Evolutionary conservation across 345 rosid species (phyloP).

Genomic region (Passiflora organensis): DNA sequence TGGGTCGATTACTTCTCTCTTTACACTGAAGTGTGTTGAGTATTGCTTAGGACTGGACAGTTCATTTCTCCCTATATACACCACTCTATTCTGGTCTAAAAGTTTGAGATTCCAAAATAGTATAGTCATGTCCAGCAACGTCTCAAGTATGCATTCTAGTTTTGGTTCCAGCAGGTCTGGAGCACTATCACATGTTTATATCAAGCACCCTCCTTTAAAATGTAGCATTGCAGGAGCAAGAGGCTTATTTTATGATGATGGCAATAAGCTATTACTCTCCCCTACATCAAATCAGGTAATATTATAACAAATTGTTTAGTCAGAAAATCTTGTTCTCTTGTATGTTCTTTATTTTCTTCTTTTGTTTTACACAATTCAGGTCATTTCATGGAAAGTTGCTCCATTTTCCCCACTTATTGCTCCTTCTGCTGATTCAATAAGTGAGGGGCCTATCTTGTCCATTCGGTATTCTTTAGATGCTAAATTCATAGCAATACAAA

Average conservation of each 20-base stretch:
- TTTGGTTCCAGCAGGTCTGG: constrained; percentile 56
- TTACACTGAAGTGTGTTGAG: no score
- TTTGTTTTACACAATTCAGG: constrained; percentile 34
- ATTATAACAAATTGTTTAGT: constrained; percentile 7
- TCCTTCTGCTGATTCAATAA: constrained; percentile 66
- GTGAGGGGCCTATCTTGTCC: constrained; percentile 73
- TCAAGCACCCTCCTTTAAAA: constrained; percentile 61
- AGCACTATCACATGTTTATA: constrained; percentile 76
- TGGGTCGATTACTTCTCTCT: no score
- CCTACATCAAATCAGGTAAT: constrained; percentile 63
- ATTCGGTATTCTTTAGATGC: constrained; percentile 78
- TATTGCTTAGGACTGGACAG: neutral
- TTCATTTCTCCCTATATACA: constrained; percentile 1
- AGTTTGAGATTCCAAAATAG: constrained; percentile 15
- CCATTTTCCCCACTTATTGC: constrained; percentile 57
- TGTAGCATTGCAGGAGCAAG: constrained; percentile 65
- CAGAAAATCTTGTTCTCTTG: neutral
- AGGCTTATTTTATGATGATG: constrained; percentile 88
- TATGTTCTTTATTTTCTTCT: neutral
- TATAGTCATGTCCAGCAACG: constrained; percentile 46
- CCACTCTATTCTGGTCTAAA: constrained; percentile 10
- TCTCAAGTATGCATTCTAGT: constrained; percentile 62
- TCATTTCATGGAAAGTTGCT: constrained; percentile 74
- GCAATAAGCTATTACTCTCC: constrained; percentile 62
- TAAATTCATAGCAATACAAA: constrained; percentile 73